Base-by-base conservation (phyloP, 495 filamentous ascomycete species). In the Emericellopsis terricola region DNA sequence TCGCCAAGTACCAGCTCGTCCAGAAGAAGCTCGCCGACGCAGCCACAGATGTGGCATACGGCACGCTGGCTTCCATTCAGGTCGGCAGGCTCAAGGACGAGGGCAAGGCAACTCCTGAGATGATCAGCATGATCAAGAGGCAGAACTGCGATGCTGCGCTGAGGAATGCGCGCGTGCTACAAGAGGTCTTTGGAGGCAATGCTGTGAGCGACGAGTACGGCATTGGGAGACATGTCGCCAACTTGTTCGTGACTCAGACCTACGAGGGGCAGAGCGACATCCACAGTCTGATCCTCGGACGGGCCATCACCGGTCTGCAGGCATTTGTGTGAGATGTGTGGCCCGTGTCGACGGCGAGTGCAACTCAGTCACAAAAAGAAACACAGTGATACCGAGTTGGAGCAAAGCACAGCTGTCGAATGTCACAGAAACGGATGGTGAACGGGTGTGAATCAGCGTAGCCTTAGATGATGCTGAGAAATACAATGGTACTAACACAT, bases 191-290 rank as follows among this genome's bases (percentile, higher is more conserved):
- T 59, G 89, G 89, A 23, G 89, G 89, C 8, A 97, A 97, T 49
- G 91, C 91, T 11, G 81, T 87, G 28, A 92, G 83, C 43, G 91
- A 97, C 46, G 89, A 97, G 59, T 97, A 97, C 50, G 69, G 69
- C 19, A 94, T 96, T 47, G 89, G 80, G 23, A 71, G 89, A 44
- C 91, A 96, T 62, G 89, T 94, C 19, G 79, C 89, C 28, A 97
- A 97, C 51, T 50, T 97, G 39, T 96, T 92, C 52, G 91, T 97
- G 34, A 93, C 87, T 29, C 87, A 94, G 53, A 96, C 87, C 1
- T 97, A 97, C 42, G 89, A 94, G 57, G 87, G 87, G 6, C 87
- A 94, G 52, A 92, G 83, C 42, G 87, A 96, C 58, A 94, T 94
- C 43, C 87, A 94, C 51, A 66, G 83, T 13, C 50, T 81, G 50